phyloP scores from a whole-genome alignment of 331 rosid genomes.

The Quercus phellos region DNA sequence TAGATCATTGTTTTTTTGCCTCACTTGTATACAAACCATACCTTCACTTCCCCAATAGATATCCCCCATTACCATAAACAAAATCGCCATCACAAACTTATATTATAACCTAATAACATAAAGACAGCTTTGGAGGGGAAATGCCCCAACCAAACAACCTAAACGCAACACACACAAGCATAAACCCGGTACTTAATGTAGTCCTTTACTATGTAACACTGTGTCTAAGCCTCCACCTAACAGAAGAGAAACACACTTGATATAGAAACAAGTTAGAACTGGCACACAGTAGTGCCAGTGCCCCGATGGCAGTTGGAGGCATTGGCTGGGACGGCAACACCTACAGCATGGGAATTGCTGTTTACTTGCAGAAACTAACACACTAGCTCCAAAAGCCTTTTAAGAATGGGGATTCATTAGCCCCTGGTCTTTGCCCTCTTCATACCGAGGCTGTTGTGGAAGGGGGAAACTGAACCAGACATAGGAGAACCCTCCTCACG shows the following conservation, averaged over 20 bases:
- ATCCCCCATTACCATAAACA: slow-evolving; percentile 4
- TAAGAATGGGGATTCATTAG: slow-evolving; percentile 14
- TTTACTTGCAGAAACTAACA: slow-evolving; percentile 29
- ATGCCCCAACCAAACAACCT: slow-evolving; percentile 21
- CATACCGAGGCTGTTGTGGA: slow-evolving; percentile 95
- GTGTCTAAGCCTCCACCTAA: slow-evolving; percentile 6
- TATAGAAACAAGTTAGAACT: slow-evolving; percentile 36
- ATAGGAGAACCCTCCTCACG: slow-evolving; percentile 95
- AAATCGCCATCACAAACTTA: slow-evolving; percentile 18
- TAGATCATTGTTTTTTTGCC: neutral
- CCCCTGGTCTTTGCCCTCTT: slow-evolving; percentile 85
- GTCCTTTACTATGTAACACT: slow-evolving; percentile 4
- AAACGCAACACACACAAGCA: slow-evolving; percentile 9
- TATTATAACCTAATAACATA: neutral
- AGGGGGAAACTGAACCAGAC: slow-evolving; percentile 92
- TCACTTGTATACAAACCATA: slow-evolving; percentile 15
- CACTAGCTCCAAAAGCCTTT: slow-evolving; percentile 31
- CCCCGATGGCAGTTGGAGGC: slow-evolving; percentile 43
- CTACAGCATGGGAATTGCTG: slow-evolving; percentile 18
- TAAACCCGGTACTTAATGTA: slow-evolving; percentile 15
- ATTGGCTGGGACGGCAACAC: slow-evolving; percentile 28
- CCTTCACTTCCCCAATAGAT: slow-evolving; percentile 3
- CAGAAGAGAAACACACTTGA: slow-evolving; percentile 31
- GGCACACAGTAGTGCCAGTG: slow-evolving; percentile 34
- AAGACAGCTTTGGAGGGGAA: slow-evolving; percentile 12